Evolutionary conservation across 2,329 filamentous ascomycete genomes (phyloP).

Genomic region (Penicillium sp.): DNA sequence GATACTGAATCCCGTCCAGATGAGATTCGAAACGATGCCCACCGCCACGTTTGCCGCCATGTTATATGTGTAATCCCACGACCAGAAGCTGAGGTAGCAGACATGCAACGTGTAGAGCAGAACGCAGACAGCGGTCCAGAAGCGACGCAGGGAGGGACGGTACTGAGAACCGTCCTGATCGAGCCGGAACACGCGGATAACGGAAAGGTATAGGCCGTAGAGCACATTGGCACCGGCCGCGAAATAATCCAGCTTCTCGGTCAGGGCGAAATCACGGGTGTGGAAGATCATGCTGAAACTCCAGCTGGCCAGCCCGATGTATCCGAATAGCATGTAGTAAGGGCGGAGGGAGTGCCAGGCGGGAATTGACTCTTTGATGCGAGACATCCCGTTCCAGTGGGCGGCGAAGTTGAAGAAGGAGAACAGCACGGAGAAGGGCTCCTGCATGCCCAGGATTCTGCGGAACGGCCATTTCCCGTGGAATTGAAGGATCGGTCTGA

Average conservation of each 20-base stretch:
- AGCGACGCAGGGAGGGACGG: slow-evolving; percentile 59
- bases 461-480: slow-evolving; percentile 99
- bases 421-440: slow-evolving; percentile 91
- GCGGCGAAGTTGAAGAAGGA: slow-evolving; percentile 88
- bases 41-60: slow-evolving; percentile 91
- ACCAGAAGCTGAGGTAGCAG: slow-evolving; percentile 78
- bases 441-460: slow-evolving; percentile 88
- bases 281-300: slow-evolving; percentile 89
- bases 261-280: slow-evolving; percentile 78
- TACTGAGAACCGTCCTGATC: slow-evolving; percentile 58
- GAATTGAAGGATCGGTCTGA: slow-evolving; percentile 78
- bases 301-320: slow-evolving; percentile 82
- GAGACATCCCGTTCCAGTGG: slow-evolving; percentile 74
- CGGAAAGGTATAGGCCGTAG: slow-evolving; percentile 85
- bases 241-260: slow-evolving; percentile 96
- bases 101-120: slow-evolving; percentile 75
- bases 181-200: slow-evolving; percentile 79
- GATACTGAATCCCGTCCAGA: slow-evolving; percentile 87
- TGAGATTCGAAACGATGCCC: slow-evolving; percentile 74
- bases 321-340: slow-evolving; percentile 79
- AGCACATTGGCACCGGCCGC: slow-evolving; percentile 85
- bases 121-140: slow-evolving; percentile 76
- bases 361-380: slow-evolving; percentile 71
- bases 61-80: slow-evolving; percentile 97
- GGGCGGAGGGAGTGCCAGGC: slow-evolving; percentile 71